phyloP scores from a whole-genome alignment of 345 rosid species.

The Eucalyptus marginata region DNA sequence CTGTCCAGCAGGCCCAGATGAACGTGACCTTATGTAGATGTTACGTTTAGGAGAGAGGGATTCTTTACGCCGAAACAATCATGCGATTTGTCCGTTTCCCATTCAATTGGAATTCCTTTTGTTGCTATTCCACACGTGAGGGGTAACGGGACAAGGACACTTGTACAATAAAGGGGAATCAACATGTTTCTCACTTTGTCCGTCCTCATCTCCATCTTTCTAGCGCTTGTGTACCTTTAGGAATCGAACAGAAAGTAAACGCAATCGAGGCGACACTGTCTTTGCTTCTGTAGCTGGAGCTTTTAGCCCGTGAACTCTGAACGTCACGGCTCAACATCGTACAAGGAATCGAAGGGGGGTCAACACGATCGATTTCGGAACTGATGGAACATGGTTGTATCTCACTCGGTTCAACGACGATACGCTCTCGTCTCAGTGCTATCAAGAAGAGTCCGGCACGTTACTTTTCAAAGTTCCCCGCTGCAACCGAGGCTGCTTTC shows the following conservation, averaged over 20 bases:
- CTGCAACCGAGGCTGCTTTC: background rate
- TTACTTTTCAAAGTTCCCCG: background rate
- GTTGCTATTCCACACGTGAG: background rate
- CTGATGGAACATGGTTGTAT: background rate
- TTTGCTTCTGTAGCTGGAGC: background rate
- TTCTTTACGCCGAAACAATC: background rate
- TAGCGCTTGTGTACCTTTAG: background rate
- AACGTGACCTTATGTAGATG: background rate
- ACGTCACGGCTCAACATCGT: background rate
- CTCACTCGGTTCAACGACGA: background rate
- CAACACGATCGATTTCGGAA: background rate
- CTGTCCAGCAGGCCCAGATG: background rate
- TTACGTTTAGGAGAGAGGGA: background rate
- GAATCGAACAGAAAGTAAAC: background rate
- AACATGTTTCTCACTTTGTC: background rate
- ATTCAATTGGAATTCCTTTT: background rate
- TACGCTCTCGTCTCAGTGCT: background rate
- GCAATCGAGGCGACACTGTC: background rate
- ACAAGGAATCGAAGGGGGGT: background rate
- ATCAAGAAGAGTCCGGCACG: background rate
- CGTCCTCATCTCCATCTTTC: background rate
- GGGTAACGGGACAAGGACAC: background rate
- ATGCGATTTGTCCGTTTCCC: background rate
- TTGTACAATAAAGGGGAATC: background rate
- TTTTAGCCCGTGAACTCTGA: background rate